These are phyloP conservation scores for Postia placenta DNA, from an alignment of 768 basidiomycete species.

Conservation along the genomic window DNA sequence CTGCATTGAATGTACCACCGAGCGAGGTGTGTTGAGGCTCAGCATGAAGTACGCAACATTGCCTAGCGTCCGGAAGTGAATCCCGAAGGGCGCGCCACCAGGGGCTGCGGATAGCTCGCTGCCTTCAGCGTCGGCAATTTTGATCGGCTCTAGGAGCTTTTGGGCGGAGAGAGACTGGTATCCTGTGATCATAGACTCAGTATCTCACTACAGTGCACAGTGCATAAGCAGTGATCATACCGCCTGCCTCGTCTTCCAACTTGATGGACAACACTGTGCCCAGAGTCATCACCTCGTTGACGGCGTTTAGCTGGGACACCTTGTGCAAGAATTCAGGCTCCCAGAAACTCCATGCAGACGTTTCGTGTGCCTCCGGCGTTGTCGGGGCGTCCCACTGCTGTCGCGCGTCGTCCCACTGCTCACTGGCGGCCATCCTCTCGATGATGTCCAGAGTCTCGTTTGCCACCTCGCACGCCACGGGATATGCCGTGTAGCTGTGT, in stretches of 20 bases:
- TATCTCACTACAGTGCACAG: slow-evolving; percentile 1
- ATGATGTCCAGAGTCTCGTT: slow-evolving; percentile 69
- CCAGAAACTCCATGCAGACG: slow-evolving; percentile 83
- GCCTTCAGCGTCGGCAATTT: slow-evolving; percentile 16
- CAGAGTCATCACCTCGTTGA: slow-evolving; percentile 79
- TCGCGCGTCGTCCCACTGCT: slow-evolving; percentile 55
- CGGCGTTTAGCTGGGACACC: slow-evolving; percentile 48
- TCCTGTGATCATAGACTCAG: slow-evolving; percentile 25
- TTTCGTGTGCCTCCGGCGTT: slow-evolving; percentile 9
- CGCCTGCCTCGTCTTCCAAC: slow-evolving; percentile 48
- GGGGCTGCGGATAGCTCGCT: slow-evolving; percentile 36
- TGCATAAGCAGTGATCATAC: slow-evolving; percentile 30
- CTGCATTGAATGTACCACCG: slow-evolving; percentile 54
- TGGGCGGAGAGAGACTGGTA: slow-evolving; percentile 62
- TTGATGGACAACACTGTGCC: slow-evolving; percentile 84
- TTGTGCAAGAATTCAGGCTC: slow-evolving; percentile 60
- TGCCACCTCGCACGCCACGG: slow-evolving; percentile 90
- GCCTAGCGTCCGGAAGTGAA: slow-evolving; percentile 87
- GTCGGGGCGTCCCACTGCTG: slow-evolving; percentile 43
- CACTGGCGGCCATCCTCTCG: slow-evolving; percentile 40
- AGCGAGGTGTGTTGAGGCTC: slow-evolving; percentile 65
- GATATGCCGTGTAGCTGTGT: slow-evolving; percentile 93
- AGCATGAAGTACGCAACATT: slow-evolving; percentile 92
- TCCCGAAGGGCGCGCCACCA: slow-evolving; percentile 51
- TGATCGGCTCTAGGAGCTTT: slow-evolving; percentile 48